Evolutionary conservation across 495 filamentous ascomycete genomes (phyloP).

Genomic region (Lasiosphaeria hispida): DNA sequence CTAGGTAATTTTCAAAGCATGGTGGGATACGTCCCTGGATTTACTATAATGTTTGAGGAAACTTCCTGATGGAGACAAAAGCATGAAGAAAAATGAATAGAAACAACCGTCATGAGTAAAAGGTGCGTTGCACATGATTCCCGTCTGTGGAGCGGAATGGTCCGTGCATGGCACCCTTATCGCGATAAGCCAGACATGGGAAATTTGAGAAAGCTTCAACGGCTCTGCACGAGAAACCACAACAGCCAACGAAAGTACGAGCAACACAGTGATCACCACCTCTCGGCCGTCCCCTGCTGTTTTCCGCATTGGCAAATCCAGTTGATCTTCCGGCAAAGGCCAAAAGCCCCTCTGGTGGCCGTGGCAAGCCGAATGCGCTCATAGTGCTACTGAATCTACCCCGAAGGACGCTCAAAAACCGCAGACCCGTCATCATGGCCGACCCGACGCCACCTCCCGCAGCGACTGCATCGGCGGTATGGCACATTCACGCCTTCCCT

Average conservation of each 20-base stretch:
- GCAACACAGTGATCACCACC: too few relatives aligned
- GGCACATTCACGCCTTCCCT: background rate
- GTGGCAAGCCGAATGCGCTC: constrained; percentile 16
- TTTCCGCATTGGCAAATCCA: too few relatives aligned
- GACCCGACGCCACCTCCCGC: constrained; percentile 23
- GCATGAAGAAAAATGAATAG: too few relatives aligned
- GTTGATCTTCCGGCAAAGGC: constrained; percentile 2
- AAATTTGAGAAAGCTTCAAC: constrained; percentile 16
- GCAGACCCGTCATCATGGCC: constrained; percentile 21
- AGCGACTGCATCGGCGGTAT: constrained; percentile 20
- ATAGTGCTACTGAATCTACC: constrained; percentile 17
- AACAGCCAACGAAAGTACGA: too few relatives aligned
- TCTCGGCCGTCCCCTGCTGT: too few relatives aligned
- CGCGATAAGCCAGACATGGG: constrained; percentile 16
- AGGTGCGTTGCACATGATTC: too few relatives aligned
- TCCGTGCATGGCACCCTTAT: constrained; percentile 17
- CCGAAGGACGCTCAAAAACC: constrained; percentile 12
- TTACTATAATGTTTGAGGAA: too few relatives aligned
- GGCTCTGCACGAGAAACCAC: background rate
- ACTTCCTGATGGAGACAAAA: too few relatives aligned
- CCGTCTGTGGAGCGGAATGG: background rate
- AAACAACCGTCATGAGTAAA: too few relatives aligned
- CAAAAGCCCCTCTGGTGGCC: background rate
- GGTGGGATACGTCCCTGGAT: too few relatives aligned
- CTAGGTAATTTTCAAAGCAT: too few relatives aligned